Evolutionary conservation across 1,284 basidiomycete species (phyloP), one percentile per base, ranked within the genome.

Genomic region (Pseudomicrostroma phylloplanum): DNA sequence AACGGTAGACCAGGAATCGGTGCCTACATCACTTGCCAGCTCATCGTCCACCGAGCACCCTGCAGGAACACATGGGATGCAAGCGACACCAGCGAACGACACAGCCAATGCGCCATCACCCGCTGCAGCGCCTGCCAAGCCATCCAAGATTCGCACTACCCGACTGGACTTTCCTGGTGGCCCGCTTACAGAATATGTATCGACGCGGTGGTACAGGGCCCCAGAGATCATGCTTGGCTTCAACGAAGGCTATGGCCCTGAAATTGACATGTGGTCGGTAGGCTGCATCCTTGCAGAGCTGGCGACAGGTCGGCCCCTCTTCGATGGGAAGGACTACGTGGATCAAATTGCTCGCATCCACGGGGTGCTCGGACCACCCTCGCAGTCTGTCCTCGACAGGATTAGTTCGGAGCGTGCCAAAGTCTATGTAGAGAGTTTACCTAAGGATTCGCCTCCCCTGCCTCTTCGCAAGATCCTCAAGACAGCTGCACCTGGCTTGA

Each of bases 141-240:
- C n/a, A 8, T 56, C 55, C 26, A 21, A 41, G 25, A 41, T 57
- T 2, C 56, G 56, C 19, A 59, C 61, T 13, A 40, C 61, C 42
- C 60, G 69, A 42, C 69, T 74, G 63, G 67, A 75, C 58, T 79
- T 64, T 36, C 76, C 74, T n/a, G 76, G 76, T 11, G 77, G 71
- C 17, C 77, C 76, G 15, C 64, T 78, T 15, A 79, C 77, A 26
- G 74, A 72, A 40, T 79, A 79, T 61, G 77, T 79, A 11, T 68
- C 77, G 19, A 79, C 77, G 6, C 59, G 77, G 49, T 79, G 76
- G 77, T 78, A 79, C 63, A 71, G 77, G 6, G 76, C 77, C 0
- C 77, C 77, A 36, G 77, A 79, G 55, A 70, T 77, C 60, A 77
- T 79, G 76, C 73, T 79, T n/a, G 72, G 74, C 59, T 77, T 72